phyloP scores from a whole-genome alignment of 2,329 filamentous ascomycete genomes.

The Fusarium xyrophilum region DNA sequence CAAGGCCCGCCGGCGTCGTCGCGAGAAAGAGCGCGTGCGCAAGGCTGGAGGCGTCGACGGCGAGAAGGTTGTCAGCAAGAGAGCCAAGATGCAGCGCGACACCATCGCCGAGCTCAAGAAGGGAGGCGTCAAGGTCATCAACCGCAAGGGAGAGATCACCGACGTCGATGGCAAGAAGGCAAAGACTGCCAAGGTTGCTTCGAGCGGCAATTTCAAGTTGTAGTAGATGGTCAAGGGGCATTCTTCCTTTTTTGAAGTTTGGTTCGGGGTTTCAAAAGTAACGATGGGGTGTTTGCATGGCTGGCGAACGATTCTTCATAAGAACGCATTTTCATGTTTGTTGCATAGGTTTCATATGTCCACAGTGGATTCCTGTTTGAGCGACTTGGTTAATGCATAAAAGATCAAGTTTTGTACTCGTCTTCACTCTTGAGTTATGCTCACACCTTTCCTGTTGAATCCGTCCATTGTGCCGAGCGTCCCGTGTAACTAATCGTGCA shows the following conservation, averaged over 20 bases:
- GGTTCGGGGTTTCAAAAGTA: slow-evolving; percentile 17
- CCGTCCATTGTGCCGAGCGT: neutral
- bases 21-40: slow-evolving; percentile 84
- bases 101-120: slow-evolving; percentile 75
- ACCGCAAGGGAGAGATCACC: slow-evolving; percentile 83
- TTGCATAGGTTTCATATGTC: slow-evolving; percentile 14
- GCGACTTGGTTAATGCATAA: neutral
- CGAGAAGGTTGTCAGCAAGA: slow-evolving; percentile 63
- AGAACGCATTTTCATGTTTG: slow-evolving; percentile 32
- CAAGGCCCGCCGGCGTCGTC: slow-evolving; percentile 75
- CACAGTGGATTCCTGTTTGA: neutral
- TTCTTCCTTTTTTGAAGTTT: slow-evolving; percentile 14
- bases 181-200: slow-evolving; percentile 57
- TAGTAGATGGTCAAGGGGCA: slow-evolving; percentile 51
- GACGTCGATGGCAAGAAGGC: slow-evolving; percentile 84
- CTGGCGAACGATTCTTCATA: slow-evolving; percentile 37
- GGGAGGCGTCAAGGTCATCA: slow-evolving; percentile 90
- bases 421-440: neutral
- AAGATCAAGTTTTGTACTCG: neutral
- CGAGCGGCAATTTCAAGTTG: slow-evolving; percentile 68
- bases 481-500: slow-evolving; percentile 13
- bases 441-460: neutral
- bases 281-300: slow-evolving; percentile 24
- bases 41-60: slow-evolving; percentile 64
- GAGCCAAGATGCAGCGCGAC: slow-evolving; percentile 55